Evolutionary conservation across 129 eudicot species (phyloP).

Genomic region (carrot (Daucus carota)): DH1_v3.0 NC_030382.2:43205001-43205500

Average conservation of each 20-base stretch:
- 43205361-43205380: slow-evolving; percentile 61
- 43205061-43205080: background rate
- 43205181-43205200: background rate
- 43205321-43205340: slow-evolving; percentile 86
- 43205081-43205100: no score
- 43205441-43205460: background rate
- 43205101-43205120: background rate
- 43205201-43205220: background rate
- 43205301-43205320: slow-evolving; percentile 79
- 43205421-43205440: slow-evolving; percentile 44
- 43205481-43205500: background rate
- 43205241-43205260: background rate
- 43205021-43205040: background rate
- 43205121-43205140: background rate
- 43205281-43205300: slow-evolving; percentile 19
- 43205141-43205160: background rate
- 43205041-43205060: background rate
- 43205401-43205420: slow-evolving; percentile 66
- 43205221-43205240: background rate
- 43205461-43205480: background rate
- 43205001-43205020: background rate
- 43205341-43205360: slow-evolving; percentile 87
- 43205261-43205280: background rate
- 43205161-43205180: background rate
- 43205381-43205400: slow-evolving; percentile 60